phyloP scores from a whole-genome alignment of 768 basidiomycete species.

The Pleurotus platypus region DNA sequence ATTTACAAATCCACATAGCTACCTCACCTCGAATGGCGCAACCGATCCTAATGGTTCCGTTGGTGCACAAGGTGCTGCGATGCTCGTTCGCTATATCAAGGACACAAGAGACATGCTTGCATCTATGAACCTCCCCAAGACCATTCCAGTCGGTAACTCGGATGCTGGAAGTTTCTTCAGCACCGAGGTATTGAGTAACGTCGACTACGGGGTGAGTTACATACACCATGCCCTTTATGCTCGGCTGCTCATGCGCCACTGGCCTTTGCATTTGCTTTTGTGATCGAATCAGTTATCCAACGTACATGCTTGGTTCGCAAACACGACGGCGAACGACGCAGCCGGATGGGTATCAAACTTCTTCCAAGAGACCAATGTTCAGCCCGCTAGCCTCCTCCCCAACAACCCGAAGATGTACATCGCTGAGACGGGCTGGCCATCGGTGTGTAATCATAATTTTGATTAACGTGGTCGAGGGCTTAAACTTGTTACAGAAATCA shows the following conservation, averaged over 20 bases:
- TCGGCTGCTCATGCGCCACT: not conserved
- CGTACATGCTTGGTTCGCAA: conserved; percentile 94
- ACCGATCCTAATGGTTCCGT: conserved; percentile 53
- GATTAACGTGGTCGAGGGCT: not conserved
- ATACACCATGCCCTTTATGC: conserved; percentile 4
- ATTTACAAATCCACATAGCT: conserved; percentile 35
- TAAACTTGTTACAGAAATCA: conserved; percentile 40
- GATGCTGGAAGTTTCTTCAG: conserved; percentile 90
- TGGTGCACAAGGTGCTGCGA: conserved; percentile 52
- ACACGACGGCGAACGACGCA: conserved; percentile 58
- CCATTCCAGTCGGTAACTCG: conserved; percentile 69
- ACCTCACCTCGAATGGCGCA: conserved; percentile 47
- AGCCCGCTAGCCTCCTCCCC: conserved; percentile 45
- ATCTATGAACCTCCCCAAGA: conserved; percentile 53
- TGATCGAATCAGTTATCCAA: conserved; percentile 64
- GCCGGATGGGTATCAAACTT: conserved; percentile 82
- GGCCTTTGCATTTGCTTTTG: not conserved
- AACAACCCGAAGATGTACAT: conserved; percentile 85
- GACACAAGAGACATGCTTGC: conserved; percentile 59
- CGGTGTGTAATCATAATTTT: conserved; percentile 36
- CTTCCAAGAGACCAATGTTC: conserved; percentile 68
- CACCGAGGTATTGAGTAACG: conserved; percentile 52
- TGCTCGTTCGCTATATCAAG: conserved; percentile 62
- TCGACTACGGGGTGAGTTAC: conserved; percentile 66
- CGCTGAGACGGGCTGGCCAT: conserved; percentile 84